Evolutionary conservation across 306 rosid species (phyloP), one percentile per base, ranked within the genome.

Genomic region (Trifolium dubium): DNA sequence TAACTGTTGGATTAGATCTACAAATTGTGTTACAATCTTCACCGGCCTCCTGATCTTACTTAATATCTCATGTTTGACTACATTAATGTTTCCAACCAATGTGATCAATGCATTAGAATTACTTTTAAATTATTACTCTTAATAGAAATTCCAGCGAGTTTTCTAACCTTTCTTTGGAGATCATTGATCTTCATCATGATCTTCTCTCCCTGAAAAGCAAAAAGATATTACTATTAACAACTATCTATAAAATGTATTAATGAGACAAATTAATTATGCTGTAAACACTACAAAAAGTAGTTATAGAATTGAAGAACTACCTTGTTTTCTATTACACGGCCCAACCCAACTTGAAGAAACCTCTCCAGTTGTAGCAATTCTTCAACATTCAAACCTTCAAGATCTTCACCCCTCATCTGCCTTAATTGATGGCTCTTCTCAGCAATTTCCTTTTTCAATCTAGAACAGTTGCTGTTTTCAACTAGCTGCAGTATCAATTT

Each of bases 351-450:
- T 79, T 94, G 97, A 2, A 94, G 92, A 14, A 92, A 84, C 69
- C 77, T 89, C 84, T 94, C 99, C 46, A 94, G 69, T 69, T 79
- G 87, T 66, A 83, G 96, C 37, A 94, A 83, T 71, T 94, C 89
- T 67, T 88, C 96, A 13, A 92, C 70, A 74, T 72, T 82, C 77
- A 94, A 47, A 31, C 87, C 90, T 62, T 88, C 95, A 43, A 94
- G 91, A 80, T 92, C 99, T 72, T 94, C 99, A 66, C 99, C 99
- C 78, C 96, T 94, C 86, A 94, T 80, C 82, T 88, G 97, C 92
- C 99, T 89, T 17, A 94, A 81, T 73, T 68, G 89, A 76, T 73
- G 89, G 77, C 88, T 94, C 78, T 82, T 90, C 70, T 86, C 89
- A 7, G 92, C 71, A 68, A 94, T 82, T 82, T 94, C 99, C 84